Conservation (phyloP, 176 grass and related monocot species). For the Eragrostis curvula region DNA sequence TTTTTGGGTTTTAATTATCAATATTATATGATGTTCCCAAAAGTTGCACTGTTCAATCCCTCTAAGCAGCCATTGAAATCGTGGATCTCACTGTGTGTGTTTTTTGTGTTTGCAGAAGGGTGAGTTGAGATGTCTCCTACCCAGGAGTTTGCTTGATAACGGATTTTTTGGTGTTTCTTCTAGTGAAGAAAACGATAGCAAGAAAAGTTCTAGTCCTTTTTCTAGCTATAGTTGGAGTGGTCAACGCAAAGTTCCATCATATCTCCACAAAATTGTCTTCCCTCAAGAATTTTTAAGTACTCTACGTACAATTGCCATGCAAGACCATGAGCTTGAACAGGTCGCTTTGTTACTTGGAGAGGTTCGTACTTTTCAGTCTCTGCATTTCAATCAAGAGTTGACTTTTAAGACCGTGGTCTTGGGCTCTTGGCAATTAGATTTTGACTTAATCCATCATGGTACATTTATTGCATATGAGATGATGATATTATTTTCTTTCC, state of each 20-base stretch:
- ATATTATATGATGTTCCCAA: background rate
- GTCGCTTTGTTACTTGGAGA: conserved; percentile 67
- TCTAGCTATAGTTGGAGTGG: conserved; percentile 87
- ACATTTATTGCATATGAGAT: background rate
- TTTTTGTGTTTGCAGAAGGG: conserved; percentile 63
- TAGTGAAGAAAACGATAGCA: conserved; percentile 48
- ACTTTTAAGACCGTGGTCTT: background rate
- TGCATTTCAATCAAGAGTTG: conserved; percentile 24
- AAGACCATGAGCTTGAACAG: conserved; percentile 77
- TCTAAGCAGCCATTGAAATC: background rate
- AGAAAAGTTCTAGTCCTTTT: conserved; percentile 29
- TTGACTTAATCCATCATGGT: background rate
- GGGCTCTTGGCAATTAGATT: conserved; percentile 3
- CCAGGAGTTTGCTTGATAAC: conserved; percentile 69
- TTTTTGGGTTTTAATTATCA: background rate
- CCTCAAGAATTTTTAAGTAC: conserved; percentile 79
- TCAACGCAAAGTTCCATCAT: conserved; percentile 80
- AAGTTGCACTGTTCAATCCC: background rate
- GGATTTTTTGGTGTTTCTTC: conserved; percentile 73
- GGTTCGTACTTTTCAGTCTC: conserved; percentile 40
- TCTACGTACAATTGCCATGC: conserved; percentile 86
- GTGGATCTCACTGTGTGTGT: conserved; percentile 26
- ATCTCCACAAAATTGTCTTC: conserved; percentile 73
- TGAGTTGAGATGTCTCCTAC: conserved; percentile 88
- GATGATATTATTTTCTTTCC: background rate